Evolutionary conservation across 78 protist genomes (phyloP), one percentile per base, ranked within the genome.

Genomic region (Dictyostelium purpureum): DNA sequence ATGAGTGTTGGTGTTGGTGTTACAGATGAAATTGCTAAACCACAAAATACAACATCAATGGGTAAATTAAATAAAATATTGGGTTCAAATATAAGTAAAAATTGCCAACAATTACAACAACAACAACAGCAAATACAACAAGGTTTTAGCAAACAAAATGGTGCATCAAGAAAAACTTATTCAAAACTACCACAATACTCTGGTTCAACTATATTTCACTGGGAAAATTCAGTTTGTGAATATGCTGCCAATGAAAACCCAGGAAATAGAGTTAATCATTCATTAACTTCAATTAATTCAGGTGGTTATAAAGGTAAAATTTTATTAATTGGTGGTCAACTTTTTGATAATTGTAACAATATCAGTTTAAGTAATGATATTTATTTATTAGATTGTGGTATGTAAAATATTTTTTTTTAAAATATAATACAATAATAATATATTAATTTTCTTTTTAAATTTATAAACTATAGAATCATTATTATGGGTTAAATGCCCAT

Each of bases 1-100:
- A 19, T 80, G 2, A 80, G 78, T 52, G 59, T 80, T 65, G 89
- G 89, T 6, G 61, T 33, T n/a, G 43, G 61, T 51, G 75, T 35
- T 4, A 67, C 47, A 11, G 89, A 80, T 28, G 89, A 80, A 42
- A 59, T 59, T 52, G 89, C 89, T 4, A 80, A 70, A 80, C 89
- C 89, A 11, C 89, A 80, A 66, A 80, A 67, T 51, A 38, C 54
- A 33, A 45, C 45, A 51, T 67, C 79, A 51, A 47, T 67, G 33
- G 52, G 45, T 21, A 80, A 80, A 67, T 57, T 80, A 35, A 40
- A 49, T 40, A 80, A 80, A 38, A 9, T 80, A 26, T 38, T 80
- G 14, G 89, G 89, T 19, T 71, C 78, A 38, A 40, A 40, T 67
- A 49, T 40, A 1, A 67, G 28, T 18, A 24, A 66, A 31, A 6